Evolutionary conservation across 2,329 filamentous ascomycete species (phyloP).

Genomic region (Grosmannia serpens): DNA sequence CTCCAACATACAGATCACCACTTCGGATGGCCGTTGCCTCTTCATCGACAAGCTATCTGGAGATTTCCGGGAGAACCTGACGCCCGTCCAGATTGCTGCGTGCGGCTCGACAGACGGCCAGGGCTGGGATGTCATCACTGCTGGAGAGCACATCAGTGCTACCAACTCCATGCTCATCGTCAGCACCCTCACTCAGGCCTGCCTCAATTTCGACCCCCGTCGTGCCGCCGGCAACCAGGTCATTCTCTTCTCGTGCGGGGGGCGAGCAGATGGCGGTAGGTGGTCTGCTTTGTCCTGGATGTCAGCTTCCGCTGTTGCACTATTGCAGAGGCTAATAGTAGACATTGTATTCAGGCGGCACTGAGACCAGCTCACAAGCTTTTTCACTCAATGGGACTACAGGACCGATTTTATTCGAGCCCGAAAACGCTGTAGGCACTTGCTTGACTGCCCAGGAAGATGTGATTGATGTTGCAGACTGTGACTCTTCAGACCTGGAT

Average conservation of each 20-base stretch:
- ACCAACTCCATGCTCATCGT: constrained; percentile 37
- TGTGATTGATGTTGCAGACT: constrained; percentile 31
- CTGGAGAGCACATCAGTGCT: constrained; percentile 38
- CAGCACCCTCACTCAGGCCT: constrained; percentile 45
- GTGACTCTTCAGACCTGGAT: constrained; percentile 24
- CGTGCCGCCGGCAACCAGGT: constrained; percentile 39
- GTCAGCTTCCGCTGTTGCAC: no score
- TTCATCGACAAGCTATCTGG: constrained; percentile 35
- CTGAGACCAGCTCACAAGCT: constrained; percentile 38
- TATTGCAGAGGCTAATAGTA: background rate
- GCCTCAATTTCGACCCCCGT: constrained; percentile 45
- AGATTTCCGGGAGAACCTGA: constrained; percentile 36
- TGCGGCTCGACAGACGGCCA: constrained; percentile 31
- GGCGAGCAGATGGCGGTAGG: constrained; percentile 39
- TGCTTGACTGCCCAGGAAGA: constrained; percentile 34
- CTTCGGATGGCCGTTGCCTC: constrained; percentile 31
- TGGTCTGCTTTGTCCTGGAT: background rate
- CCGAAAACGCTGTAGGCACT: constrained; percentile 31
- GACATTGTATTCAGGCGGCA: constrained; percentile 23
- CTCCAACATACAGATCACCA: constrained; percentile 31
- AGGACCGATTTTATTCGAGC: constrained; percentile 31
- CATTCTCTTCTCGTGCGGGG: constrained; percentile 46
- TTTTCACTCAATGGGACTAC: constrained; percentile 33
- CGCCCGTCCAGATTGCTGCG: constrained; percentile 31
- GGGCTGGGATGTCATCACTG: constrained; percentile 36